A percentile compares a stretch with the other conserved stretches of the same genome.
These are phyloP conservation scores for Alternaria rosae DNA, from an alignment of 2,329 filamentous ascomycete genomes.

Conservation along the genomic window DNA sequence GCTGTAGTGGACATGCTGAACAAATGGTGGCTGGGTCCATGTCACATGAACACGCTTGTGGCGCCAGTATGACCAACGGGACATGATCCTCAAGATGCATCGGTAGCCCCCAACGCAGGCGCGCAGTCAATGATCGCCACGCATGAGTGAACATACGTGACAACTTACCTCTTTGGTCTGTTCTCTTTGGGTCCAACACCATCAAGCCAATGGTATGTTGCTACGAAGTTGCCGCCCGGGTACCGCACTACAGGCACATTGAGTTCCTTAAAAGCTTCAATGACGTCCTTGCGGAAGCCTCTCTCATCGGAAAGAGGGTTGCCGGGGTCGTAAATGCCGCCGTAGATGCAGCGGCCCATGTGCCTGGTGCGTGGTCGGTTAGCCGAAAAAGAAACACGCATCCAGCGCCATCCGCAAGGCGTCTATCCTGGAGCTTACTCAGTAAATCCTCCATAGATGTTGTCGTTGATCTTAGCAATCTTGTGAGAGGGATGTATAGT, in stretches of 20 bases:
- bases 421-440: constrained; percentile 64
- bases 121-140: not conserved
- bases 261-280: constrained; percentile 75
- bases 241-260: constrained; percentile 80
- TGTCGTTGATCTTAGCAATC: constrained; percentile 77
- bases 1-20: not conserved
- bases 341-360: constrained; percentile 89
- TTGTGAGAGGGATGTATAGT: constrained; percentile 69
- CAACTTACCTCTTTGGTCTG: constrained; percentile 63
- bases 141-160: not conserved
- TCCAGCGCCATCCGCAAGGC: not conserved
- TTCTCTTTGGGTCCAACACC: constrained; percentile 77
- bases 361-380: constrained; percentile 62
- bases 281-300: constrained; percentile 81
- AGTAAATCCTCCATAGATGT: constrained; percentile 84
- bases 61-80: not conserved
- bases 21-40: not conserved
- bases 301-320: constrained; percentile 76
- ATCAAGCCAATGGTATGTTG: constrained; percentile 86
- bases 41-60: not conserved
- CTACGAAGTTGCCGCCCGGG: constrained; percentile 83
- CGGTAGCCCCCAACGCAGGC: not conserved
- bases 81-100: not conserved
- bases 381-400: constrained; percentile 22
- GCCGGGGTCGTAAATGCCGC: constrained; percentile 81